Evolutionary conservation across 768 basidiomycete genomes (phyloP), one percentile per base, ranked within the genome.

Genomic region (Boletus tomentosulus): DNA sequence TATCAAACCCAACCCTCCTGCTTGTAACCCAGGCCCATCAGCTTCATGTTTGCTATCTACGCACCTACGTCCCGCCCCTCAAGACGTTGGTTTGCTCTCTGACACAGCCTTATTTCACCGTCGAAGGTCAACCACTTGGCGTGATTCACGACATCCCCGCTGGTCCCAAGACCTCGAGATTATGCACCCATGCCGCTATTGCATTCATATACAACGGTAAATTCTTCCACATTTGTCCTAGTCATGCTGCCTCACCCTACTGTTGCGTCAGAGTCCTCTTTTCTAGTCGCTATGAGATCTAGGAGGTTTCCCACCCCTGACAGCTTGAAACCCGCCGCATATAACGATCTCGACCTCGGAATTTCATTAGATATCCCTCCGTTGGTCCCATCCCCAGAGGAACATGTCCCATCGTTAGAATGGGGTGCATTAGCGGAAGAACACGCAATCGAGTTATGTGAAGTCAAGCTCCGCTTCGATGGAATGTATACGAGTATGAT

Each of bases 361-460:
- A 58, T 71, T 12, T 27, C 70, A 37, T 54, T 70, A 37, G 68
- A 71, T 51, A 50, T 62, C 24, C 31, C 60, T 8, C 25, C 67
- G 7, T 54, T 48, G 9, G 49, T 46, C 19, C 46, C 46, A n/a
- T 48, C 51, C 35, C 35, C 56, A n/a, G 68, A 66, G n/a, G 66
- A 71, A n/a, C 56, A 42, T 28, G 46, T 50, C 16, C 52, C 62
- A 27, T 48, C 65, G 10, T 50, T 67, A 4, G 71, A 77, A 39
- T 77, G 79, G 78, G 84, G 85, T 46, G 68, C 73, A 42, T 80
- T 79, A 69, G 79, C 82, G 5, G 85, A 87, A 63, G 84, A 87
- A 49, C 69, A 72, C 7, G 74, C 66, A 3, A 79, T 89, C 55
- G 80, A 85, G 34, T 57, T 89, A n/a, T 81, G 74, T 50, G 83